phyloP scores from a whole-genome alignment of 2,329 filamentous ascomycete genomes.

The Dryadomyces quercivorus region DNA sequence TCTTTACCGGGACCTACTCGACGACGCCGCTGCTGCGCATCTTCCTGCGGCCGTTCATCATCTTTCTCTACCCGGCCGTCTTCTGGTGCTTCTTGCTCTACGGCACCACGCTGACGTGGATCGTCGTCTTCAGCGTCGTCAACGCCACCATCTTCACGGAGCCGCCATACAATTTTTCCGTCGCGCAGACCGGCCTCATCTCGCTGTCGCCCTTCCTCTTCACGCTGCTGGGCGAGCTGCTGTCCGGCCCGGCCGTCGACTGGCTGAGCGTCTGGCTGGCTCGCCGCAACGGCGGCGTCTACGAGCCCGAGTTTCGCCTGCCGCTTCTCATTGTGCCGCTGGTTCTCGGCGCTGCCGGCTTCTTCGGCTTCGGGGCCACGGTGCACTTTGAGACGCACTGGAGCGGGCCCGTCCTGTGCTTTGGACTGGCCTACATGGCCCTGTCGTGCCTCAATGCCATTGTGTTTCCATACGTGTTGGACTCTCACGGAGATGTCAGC shows the following conservation, averaged over 20 bases:
- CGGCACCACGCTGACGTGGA: constrained; percentile 22
- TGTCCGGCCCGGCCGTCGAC: constrained; percentile 33
- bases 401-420: constrained; percentile 33
- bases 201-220: constrained; percentile 37
- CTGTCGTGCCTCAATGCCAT: constrained; percentile 32
- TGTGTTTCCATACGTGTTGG: constrained; percentile 38
- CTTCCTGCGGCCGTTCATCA: constrained; percentile 30
- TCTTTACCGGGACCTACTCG: constrained; percentile 24
- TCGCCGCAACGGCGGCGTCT: constrained; percentile 28
- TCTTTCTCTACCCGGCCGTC: constrained; percentile 37
- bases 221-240: constrained; percentile 30
- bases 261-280: constrained; percentile 30
- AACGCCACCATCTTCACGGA: constrained; percentile 36
- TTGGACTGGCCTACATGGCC: constrained; percentile 35
- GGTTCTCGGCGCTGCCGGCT: constrained; percentile 28
- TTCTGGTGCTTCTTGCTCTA: constrained; percentile 37
- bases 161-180: constrained; percentile 38
- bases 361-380: constrained; percentile 34
- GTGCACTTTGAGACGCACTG: constrained; percentile 33
- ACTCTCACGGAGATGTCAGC: constrained; percentile 31
- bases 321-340: constrained; percentile 27
- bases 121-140: constrained; percentile 31
- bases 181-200: constrained; percentile 35
- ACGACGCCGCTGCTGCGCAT: constrained; percentile 26
- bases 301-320: constrained; percentile 38